These are phyloP conservation scores for Podaxis sp. DNA, from an alignment of 768 basidiomycete species.

Conservation along the genomic window DNA sequence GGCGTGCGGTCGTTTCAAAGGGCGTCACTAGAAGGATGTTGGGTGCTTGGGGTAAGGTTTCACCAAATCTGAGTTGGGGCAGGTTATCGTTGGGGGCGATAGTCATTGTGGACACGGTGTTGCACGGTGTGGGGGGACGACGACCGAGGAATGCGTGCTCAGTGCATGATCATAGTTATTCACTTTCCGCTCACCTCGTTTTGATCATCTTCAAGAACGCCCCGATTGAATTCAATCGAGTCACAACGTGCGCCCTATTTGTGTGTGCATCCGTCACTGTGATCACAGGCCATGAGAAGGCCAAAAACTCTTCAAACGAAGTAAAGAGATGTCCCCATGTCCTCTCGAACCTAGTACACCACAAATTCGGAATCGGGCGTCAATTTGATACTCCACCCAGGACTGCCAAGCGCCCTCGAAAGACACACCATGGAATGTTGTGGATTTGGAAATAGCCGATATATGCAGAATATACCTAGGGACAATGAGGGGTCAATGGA, in stretches of 20 bases:
- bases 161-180: neutral
- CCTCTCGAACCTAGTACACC: conserved; percentile 59
- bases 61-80: conserved; percentile 54
- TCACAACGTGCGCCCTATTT: conserved; percentile 74
- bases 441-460: conserved; percentile 76
- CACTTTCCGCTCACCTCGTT: conserved; percentile 44
- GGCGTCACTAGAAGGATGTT: conserved; percentile 67
- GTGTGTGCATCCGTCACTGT: conserved; percentile 71
- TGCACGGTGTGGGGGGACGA: neutral
- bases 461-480: conserved; percentile 65
- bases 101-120: neutral
- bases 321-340: conserved; percentile 79
- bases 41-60: conserved; percentile 66
- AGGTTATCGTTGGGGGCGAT: conserved; percentile 5
- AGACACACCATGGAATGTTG: conserved; percentile 56
- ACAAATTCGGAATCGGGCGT: conserved; percentile 3
- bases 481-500: neutral
- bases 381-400: conserved; percentile 1
- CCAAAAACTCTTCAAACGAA: conserved; percentile 73
- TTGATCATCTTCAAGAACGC: conserved; percentile 86
- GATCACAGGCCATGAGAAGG: conserved; percentile 81
- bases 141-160: conserved; percentile 5
- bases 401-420: neutral
- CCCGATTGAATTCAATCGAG: conserved; percentile 63
- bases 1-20: conserved; percentile 65